Evolutionary conservation across 2,329 filamentous ascomycete genomes (phyloP).

Genomic region (Monilinia fructicola): DNA sequence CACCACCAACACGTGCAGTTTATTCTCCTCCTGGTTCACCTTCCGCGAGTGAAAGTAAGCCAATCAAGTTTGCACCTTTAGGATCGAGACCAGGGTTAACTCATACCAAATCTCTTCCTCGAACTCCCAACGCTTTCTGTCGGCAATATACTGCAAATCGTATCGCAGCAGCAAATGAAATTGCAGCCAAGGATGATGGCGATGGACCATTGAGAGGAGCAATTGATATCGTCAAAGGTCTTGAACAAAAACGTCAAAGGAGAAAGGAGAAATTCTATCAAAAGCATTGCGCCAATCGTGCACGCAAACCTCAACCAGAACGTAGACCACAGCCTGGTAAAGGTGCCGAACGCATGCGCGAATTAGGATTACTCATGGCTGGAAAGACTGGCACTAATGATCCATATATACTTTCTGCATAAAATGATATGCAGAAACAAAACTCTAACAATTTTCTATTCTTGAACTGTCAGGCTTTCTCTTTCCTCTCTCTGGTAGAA

Average conservation of each 20-base stretch:
- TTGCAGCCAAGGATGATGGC: constrained; percentile 40
- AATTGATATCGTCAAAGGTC: constrained; percentile 94
- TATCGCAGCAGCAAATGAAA: constrained; percentile 45
- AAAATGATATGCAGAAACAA: constrained; percentile 26
- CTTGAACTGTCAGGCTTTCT: constrained; percentile 21
- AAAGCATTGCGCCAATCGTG: constrained; percentile 76
- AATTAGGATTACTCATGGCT: constrained; percentile 85
- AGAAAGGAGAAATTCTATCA: constrained; percentile 90
- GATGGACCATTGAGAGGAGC: constrained; percentile 80
- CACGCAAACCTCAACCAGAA: constrained; percentile 67
- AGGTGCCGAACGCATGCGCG: constrained; percentile 89
- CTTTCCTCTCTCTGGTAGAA: constrained; percentile 19
- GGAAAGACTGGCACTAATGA: constrained; percentile 68
- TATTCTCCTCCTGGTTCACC: constrained; percentile 52
- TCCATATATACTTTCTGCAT: constrained; percentile 73
- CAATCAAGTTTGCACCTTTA: constrained; percentile 48
- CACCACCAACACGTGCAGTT: constrained; percentile 57
- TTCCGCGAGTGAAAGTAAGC: constrained; percentile 42
- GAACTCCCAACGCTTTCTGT: constrained; percentile 69
- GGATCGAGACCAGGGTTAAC: constrained; percentile 65
- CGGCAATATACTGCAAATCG: constrained; percentile 47
- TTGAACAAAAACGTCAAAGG: constrained; percentile 90
- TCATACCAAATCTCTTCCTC: constrained; percentile 83
- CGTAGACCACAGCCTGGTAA: constrained; percentile 68
- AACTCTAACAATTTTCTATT: constrained; percentile 4